Evolutionary conservation across 2,329 filamentous ascomycete genomes (phyloP), one percentile per base, ranked within the genome.

Genomic region (Aspergillus sp.): DNA sequence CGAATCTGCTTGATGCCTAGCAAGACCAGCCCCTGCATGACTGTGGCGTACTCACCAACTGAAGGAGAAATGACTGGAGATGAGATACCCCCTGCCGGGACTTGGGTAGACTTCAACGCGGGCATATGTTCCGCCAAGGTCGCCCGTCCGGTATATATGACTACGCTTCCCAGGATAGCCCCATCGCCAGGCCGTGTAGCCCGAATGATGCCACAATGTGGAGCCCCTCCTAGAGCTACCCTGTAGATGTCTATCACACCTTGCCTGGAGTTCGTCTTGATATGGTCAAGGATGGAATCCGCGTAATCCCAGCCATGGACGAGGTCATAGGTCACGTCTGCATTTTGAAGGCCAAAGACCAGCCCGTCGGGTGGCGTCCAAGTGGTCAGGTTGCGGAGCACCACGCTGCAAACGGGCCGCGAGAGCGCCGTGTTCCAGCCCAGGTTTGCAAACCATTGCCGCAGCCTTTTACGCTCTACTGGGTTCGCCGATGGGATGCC

Each of bases 361-460:
- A 96, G 84, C 0, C 90, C 90, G 41, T 93, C 88, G 0, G 92
- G 91, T 6, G 90, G 86, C 5, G 82, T 78, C 92, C 92, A 96
- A 11, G 82, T 83, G 23, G 82, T 75, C n/a, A 96, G 78, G 66
- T 92, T 89, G 38, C 85, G 84, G 52, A 95, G 88, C 2, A 88
- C 79, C 83, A 96, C 88, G 72, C 89, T 92, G 68, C 85, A 88
- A 0, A 90, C 83, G 0, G 86, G 80, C 10, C 84, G 82, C 2
- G 86, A 86, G 4, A 87, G 78, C 0, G 85, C 82, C 2, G 84
- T 89, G 69, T 96, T 92, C 93, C 93, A 97, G 13, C 94, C 93
- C 50, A 92, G 84, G 65, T 89, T 91, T n/a, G 88, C 86, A 73
- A 97, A 96, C 93, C 93, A 98, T 49, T 85, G 84, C n/a, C 86